Percentiles rank a stretch among this genome's conserved stretches.
phyloP scores from a whole-genome alignment of 2,329 filamentous ascomycete species.

The Hyphodiscus sp. region DNA sequence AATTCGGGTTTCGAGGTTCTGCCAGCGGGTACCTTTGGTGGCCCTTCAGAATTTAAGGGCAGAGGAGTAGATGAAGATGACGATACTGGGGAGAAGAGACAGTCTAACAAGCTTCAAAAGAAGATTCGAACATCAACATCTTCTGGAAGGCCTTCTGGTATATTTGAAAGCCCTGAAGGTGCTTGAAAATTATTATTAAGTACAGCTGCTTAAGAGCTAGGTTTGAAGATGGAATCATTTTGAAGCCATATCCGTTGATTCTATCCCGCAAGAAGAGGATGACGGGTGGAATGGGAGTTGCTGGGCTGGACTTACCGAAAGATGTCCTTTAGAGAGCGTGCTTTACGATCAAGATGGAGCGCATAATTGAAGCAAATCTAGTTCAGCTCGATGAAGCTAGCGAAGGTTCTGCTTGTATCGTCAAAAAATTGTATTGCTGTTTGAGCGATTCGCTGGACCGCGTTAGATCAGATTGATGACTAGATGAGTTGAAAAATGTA shows the following conservation, averaged over 20 bases:
- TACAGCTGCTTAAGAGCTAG: neutral
- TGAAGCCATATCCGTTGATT: neutral
- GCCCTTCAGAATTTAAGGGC: conserved; percentile 12
- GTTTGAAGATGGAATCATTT: neutral
- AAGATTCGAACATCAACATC: conserved; percentile 28
- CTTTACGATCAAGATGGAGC: no score
- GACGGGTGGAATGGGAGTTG: no score
- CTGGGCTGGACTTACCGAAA: no score
- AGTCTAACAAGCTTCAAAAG: conserved; percentile 37
- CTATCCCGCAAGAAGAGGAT: no score
- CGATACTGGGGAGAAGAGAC: conserved; percentile 24
- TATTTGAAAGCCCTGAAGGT: neutral
- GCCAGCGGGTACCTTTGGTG: conserved; percentile 34
- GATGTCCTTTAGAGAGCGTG: no score
- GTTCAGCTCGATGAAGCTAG: no score
- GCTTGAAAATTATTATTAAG: neutral
- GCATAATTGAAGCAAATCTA: no score
- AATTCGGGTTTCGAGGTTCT: conserved; percentile 36
- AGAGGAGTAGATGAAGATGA: conserved; percentile 11
- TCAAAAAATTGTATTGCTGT: no score
- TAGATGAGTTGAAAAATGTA: no score
- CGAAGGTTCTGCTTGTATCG: no score
- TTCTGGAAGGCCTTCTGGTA: neutral
- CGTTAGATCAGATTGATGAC: no score
- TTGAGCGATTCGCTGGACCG: no score